These are phyloP conservation scores for Metschnikowia henanensis DNA, from an alignment of 805 yeast species.

Conservation along the genomic window DNA sequence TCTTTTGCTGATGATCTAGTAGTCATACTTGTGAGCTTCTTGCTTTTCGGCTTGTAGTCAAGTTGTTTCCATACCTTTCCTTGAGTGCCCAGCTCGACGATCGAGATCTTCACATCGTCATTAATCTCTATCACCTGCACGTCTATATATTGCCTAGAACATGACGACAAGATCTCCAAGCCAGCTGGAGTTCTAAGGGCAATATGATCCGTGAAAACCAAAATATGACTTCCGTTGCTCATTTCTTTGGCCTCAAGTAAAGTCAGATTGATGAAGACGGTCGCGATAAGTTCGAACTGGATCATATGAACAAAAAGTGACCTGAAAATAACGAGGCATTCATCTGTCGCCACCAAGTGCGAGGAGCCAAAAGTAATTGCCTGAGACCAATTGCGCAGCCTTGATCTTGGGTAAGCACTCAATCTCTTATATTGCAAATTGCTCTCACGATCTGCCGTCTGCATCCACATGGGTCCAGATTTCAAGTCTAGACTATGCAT, in stretches of 20 bases:
- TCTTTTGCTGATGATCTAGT: too few species aligned
- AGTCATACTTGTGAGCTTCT: not conserved
- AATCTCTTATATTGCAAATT: not conserved
- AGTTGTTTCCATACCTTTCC: slow-evolving; percentile 14
- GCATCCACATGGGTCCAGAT: slow-evolving; percentile 3
- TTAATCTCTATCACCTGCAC: not conserved
- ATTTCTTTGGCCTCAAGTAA: slow-evolving; percentile 10
- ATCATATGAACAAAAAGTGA: not conserved
- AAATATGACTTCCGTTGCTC: slow-evolving; percentile 1
- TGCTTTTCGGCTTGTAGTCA: not conserved
- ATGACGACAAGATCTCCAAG: slow-evolving; percentile 10
- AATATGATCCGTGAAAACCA: slow-evolving; percentile 17
- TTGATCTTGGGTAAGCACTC: not conserved
- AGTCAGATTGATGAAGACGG: slow-evolving; percentile 7
- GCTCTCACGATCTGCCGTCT: not conserved
- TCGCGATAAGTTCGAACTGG: slow-evolving; percentile 1
- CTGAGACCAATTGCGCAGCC: slow-evolving; percentile 7
- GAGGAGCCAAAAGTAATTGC: slow-evolving; percentile 4
- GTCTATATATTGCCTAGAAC: slow-evolving; percentile 2
- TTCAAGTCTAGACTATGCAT: slow-evolving; percentile 1
- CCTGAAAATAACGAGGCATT: slow-evolving; percentile 8
- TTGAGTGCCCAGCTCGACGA: slow-evolving; percentile 12
- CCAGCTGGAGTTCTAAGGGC: slow-evolving; percentile 8
- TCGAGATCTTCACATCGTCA: slow-evolving; percentile 3
- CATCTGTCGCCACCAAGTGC: slow-evolving; percentile 13